Conservation (phyloP, 192 early-diverging fungal genomes). For the Rhizoclosmatium globosum region DNA sequence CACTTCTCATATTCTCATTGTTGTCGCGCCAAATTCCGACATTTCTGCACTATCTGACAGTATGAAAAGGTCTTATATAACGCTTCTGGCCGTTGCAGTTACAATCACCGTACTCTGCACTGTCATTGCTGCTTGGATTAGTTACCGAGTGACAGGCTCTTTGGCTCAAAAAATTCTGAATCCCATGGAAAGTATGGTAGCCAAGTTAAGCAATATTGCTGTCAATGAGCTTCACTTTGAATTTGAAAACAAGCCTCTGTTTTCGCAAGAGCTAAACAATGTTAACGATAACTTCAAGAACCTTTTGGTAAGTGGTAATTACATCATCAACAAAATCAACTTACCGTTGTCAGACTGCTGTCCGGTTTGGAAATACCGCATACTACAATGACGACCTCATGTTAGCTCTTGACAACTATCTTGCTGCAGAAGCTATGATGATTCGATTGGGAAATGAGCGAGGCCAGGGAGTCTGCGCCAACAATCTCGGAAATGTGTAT, state of each 20-base stretch:
- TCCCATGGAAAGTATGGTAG: constrained; percentile 27
- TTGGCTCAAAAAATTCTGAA: constrained; percentile 17
- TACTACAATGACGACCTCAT: constrained; percentile 47
- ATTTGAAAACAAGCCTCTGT: constrained; percentile 5
- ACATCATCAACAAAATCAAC: too few relatives aligned
- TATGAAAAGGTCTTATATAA: neutral
- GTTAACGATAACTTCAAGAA: constrained; percentile 37
- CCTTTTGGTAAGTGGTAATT: constrained; percentile 16
- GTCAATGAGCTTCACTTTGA: constrained; percentile 14
- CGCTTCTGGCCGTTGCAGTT: neutral
- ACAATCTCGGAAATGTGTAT: constrained; percentile 52
- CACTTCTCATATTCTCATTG: constrained; percentile 21
- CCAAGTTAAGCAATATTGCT: neutral
- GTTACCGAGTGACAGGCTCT: constrained; percentile 10
- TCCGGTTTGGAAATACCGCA: constrained; percentile 49
- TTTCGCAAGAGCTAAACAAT: constrained; percentile 23
- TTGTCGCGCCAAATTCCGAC: constrained; percentile 34
- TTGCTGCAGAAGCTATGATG: constrained; percentile 47
- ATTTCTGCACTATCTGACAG: constrained; percentile 18
- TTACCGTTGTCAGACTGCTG: constrained; percentile 26
- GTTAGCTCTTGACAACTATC: constrained; percentile 46
- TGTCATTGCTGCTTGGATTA: neutral
- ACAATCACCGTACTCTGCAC: neutral
- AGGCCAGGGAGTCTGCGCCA: constrained; percentile 45
- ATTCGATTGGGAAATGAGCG: constrained; percentile 39